These are phyloP conservation scores for Ocimum tenuiflorum DNA, from an alignment of 257 asterid species.

Conservation along the genomic window DNA sequence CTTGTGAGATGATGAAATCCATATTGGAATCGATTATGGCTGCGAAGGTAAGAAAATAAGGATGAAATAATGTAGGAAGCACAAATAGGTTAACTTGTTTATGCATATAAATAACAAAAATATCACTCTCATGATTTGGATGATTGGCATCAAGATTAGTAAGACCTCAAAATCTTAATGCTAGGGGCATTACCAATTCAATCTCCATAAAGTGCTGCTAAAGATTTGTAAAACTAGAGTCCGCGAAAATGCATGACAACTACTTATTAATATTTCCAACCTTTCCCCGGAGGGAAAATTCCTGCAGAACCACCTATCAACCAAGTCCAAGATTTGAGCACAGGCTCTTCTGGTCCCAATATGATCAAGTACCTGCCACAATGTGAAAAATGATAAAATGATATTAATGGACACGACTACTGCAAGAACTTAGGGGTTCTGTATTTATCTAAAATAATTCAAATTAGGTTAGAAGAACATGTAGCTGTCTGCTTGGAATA, in stretches of 20 bases:
- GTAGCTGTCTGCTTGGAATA: conserved; percentile 9
- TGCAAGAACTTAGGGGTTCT: background rate
- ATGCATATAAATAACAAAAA: background rate
- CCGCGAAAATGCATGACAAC: conserved; percentile 16
- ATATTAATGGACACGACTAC: background rate
- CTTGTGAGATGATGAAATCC: no score
- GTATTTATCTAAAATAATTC: background rate
- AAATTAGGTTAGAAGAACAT: conserved; percentile 8
- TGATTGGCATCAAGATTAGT: no score
- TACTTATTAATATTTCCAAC: conserved; percentile 16
- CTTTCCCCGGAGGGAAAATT: conserved; percentile 18
- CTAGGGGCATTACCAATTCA: no score
- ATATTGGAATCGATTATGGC: background rate
- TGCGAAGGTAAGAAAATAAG: background rate
- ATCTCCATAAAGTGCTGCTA: no score
- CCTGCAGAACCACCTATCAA: conserved; percentile 30
- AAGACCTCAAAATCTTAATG: no score
- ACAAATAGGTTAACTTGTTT: no score
- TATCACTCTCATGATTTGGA: background rate
- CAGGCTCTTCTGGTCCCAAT: conserved; percentile 28
- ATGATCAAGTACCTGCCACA: conserved; percentile 67
- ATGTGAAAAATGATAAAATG: conserved; percentile 6
- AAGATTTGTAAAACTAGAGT: background rate
- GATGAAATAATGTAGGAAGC: background rate
- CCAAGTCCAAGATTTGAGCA: conserved; percentile 33